Evolutionary conservation across 108 stramenopile genomes (phyloP).

Genomic region (Stephanodiscus triporus): DNA sequence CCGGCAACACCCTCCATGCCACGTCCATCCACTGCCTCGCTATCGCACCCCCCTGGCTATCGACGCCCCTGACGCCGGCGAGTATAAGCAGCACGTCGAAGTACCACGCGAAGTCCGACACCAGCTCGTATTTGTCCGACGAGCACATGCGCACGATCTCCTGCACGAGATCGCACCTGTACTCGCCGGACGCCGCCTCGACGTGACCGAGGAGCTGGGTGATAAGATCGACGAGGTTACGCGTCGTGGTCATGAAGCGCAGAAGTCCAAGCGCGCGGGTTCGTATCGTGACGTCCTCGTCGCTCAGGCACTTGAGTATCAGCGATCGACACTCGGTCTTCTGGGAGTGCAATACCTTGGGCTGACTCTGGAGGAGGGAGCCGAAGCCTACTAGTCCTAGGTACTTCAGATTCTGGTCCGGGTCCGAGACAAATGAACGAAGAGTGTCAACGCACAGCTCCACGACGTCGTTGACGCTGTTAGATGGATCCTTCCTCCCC

Average conservation of each 20-base stretch:
- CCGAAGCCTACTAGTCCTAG: conserved; percentile 96
- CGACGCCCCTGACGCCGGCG: conserved; percentile 84
- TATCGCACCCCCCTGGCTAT: conserved; percentile 75
- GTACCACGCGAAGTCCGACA: conserved; percentile 96
- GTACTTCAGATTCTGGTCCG: conserved; percentile 99
- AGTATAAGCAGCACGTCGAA: conserved; percentile 87
- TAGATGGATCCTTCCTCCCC: conserved; percentile 86
- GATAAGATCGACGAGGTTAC: conserved; percentile 93
- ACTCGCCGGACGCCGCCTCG: conserved; percentile 83
- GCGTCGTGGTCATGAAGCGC: conserved; percentile 92
- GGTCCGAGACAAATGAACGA: conserved; percentile 90
- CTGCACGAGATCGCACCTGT: conserved; percentile 93
- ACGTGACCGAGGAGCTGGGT: conserved; percentile 93
- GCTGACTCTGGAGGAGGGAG: conserved; percentile 90
- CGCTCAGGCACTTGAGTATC: conserved; percentile 92
- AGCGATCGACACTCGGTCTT: conserved; percentile 83
- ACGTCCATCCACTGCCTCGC: conserved; percentile 94
- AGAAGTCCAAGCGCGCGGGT: conserved; percentile 94
- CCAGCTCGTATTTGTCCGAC: conserved; percentile 91
- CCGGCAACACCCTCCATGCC: conserved; percentile 91
- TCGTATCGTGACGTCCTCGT: conserved; percentile 98
- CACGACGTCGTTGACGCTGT: conserved; percentile 84
- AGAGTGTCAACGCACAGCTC: conserved; percentile 90
- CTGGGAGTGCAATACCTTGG: conserved; percentile 78
- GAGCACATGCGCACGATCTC: conserved; percentile 94